Conservation (phyloP, 176 grass and related monocot species). For the Cymbopogon citratus region DNA sequence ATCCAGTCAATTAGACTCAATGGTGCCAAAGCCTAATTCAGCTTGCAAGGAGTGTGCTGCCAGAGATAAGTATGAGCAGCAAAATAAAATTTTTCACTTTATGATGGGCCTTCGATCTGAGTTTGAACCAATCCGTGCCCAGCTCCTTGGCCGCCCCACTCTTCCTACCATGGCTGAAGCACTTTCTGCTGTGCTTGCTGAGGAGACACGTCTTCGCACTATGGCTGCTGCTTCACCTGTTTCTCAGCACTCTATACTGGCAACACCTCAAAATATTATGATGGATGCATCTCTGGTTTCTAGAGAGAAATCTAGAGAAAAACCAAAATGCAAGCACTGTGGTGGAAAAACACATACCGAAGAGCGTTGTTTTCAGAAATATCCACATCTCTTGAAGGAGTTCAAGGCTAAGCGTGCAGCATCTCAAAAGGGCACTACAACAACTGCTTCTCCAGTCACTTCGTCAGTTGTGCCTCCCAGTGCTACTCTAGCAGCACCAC, state of each 20-base stretch:
- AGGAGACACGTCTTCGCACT: not conserved
- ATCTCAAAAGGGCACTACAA: no score
- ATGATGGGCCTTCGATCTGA: not conserved
- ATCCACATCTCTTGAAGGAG: no score
- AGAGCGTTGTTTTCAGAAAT: no score
- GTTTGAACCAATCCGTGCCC: not conserved
- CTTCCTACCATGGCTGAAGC: not conserved
- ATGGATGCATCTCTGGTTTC: not conserved
- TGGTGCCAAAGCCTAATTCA: not conserved
- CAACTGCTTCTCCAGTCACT: not conserved
- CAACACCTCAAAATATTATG: not conserved
- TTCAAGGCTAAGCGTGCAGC: no score
- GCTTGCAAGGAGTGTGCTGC: not conserved
- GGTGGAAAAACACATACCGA: no score
- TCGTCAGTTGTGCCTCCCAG: not conserved
- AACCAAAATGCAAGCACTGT: no score
- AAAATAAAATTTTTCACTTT: not conserved
- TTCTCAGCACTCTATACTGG: not conserved
- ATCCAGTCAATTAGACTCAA: not conserved
- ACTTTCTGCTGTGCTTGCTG: not conserved
- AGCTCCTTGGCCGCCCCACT: not conserved
- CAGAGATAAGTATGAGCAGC: not conserved
- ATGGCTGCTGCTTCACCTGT: fast-evolving
- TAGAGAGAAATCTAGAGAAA: not conserved
- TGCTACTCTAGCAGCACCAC: not conserved